Evolutionary conservation across 169 alveolate species (phyloP).

Genomic region (Eimeria acervulina): DNA sequence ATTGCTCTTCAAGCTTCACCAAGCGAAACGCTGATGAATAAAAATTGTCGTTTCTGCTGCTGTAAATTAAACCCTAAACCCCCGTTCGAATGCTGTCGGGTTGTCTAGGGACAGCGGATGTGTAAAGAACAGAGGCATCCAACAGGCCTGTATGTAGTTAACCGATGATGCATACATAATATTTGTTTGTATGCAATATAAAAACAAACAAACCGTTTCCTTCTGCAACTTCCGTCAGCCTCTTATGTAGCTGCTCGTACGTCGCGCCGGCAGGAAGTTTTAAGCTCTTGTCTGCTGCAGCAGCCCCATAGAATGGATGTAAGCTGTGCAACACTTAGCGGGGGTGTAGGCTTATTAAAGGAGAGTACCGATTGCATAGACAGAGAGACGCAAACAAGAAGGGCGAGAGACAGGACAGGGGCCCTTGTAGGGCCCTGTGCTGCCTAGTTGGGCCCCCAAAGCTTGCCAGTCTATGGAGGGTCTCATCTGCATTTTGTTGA

Average conservation of each 20-base stretch:
- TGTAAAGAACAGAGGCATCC: slow-evolving; percentile 62
- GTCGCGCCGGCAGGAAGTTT: slow-evolving; percentile 34
- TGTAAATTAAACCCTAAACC: background rate
- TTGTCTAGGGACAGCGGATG: slow-evolving; percentile 62
- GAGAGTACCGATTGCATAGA: slow-evolving; percentile 41
- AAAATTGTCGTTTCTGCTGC: background rate
- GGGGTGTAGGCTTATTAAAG: background rate
- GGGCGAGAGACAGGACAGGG: slow-evolving; percentile 59
- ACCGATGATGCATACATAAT: background rate
- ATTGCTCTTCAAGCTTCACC: too few relatives aligned
- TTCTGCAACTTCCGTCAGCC: background rate
- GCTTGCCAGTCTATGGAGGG: slow-evolving; percentile 8
- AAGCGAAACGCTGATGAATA: too few relatives aligned
- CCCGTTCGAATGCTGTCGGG: slow-evolving; percentile 58
- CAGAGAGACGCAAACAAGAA: slow-evolving; percentile 54
- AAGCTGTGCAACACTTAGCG: background rate
- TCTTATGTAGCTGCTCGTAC: slow-evolving; percentile 35
- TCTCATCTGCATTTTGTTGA: background rate
- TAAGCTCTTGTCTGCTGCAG: slow-evolving; percentile 24
- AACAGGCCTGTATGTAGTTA: background rate
- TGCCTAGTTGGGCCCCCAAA: slow-evolving; percentile 31
- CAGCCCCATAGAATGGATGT: background rate
- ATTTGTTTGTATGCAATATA: too few relatives aligned
- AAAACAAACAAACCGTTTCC: slow-evolving; percentile 9
- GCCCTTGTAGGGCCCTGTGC: slow-evolving; percentile 32